phyloP scores from a whole-genome alignment of 306 rosid genomes.

The Fragaria ananassa region DNA sequence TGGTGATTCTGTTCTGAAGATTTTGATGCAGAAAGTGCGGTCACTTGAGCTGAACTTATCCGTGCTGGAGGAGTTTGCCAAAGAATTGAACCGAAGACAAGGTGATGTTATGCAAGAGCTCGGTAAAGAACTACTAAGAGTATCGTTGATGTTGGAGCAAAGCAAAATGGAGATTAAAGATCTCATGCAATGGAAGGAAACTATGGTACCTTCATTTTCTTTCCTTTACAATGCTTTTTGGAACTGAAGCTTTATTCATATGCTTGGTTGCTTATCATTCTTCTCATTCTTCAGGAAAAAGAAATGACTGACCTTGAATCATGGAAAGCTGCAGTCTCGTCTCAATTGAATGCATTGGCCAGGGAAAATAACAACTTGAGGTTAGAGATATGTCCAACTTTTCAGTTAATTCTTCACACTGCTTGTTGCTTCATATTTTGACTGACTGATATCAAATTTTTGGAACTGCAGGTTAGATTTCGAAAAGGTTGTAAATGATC shows the following conservation, averaged over 20 bases:
- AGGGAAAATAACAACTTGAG: constrained; percentile 60
- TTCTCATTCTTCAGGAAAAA: constrained; percentile 48
- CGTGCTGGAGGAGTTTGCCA: constrained; percentile 58
- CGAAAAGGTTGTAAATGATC: constrained; percentile 46
- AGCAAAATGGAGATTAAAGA: constrained; percentile 52
- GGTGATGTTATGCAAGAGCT: constrained; percentile 47
- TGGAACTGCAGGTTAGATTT: constrained; percentile 53
- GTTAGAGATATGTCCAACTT: constrained; percentile 32
- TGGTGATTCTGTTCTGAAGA: constrained; percentile 83
- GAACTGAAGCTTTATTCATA: constrained; percentile 5
- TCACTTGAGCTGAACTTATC: constrained; percentile 70
- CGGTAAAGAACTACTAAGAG: constrained; percentile 52
- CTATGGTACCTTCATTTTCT: constrained; percentile 32
- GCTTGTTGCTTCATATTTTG: background rate
- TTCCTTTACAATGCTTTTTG: background rate
- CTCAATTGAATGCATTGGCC: constrained; percentile 55
- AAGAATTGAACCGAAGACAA: constrained; percentile 63
- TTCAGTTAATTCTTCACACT: background rate
- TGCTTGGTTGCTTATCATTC: constrained; percentile 15
- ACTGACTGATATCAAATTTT: background rate
- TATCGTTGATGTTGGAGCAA: constrained; percentile 54
- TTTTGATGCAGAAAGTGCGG: constrained; percentile 88
- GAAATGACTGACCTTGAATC: constrained; percentile 49
- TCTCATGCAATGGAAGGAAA: constrained; percentile 51
- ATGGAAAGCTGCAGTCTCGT: constrained; percentile 61